Base-by-base conservation (phyloP, 208 protist species). In the Leishmania turanica region DNA sequence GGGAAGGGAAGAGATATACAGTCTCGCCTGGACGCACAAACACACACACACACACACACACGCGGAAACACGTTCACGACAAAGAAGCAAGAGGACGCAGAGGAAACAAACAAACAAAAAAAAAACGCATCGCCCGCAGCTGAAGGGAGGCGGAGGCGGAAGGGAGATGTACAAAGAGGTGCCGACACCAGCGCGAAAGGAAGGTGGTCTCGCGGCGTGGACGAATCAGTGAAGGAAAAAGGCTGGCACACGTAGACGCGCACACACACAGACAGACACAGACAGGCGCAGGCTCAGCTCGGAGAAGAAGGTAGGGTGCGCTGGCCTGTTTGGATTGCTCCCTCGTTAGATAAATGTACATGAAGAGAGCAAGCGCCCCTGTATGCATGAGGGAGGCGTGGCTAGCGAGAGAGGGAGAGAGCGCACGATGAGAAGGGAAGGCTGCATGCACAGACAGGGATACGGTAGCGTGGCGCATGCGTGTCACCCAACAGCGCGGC, bases 271-370 rank as follows among this genome's bases (percentile, higher is more conserved):
- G 24, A 73, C 69, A 53, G 5, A 53, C 42, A 49, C 69, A 53
- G 31, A 68, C 5, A 21, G 31, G 40, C 15, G 17, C 56, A 31
- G 24, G 51, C 0, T 54, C 58, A 64, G n/a, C n/a, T 64, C 11
- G 21, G 62, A 40, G 31, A 9, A 40, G 42, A 27, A 37, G 2
- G 37, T 8, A 51, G n/a, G 24, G 6, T 6, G 9, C 31, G 69
- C 45, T 51, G 17, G 21, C 24, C 27, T 73, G 69, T 27, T 31
- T 73, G 15, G 31, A 2, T 8, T 19, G 21, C 21, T 73, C 45
- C 11, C 27, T 19, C 69, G 24, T 54, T 51, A 31, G 69, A 73
- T 37, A 73, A 31, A 53, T 73, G 45, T 73, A 73, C 69, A 73
- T 73, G 42, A 27, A 42, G 34, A 71, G 40, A 51, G 27, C 3